Conservation (phyloP, 768 basidiomycete species). For the Rhizopogon salebrosus region DNA sequence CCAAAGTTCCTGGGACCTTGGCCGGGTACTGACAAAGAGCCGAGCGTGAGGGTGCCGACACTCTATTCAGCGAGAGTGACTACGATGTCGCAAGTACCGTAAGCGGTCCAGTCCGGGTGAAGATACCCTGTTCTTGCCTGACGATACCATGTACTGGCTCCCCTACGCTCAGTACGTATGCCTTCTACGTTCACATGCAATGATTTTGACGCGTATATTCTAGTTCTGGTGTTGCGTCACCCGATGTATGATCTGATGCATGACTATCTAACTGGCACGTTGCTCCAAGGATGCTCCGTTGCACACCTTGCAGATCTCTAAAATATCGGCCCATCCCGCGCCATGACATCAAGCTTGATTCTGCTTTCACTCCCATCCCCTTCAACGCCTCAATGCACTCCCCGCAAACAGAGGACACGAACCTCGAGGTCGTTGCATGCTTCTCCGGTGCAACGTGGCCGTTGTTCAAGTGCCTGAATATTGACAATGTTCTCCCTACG, state of each 20-base stretch:
- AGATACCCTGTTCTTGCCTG: conserved; percentile 83
- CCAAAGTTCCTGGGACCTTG: conserved; percentile 65
- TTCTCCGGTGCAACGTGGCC: conserved; percentile 99
- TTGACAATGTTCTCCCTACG: conserved; percentile 90
- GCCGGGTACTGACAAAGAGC: conserved; percentile 63
- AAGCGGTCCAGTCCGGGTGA: conserved; percentile 72
- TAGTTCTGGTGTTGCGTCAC: conserved; percentile 84
- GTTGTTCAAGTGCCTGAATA: conserved; percentile 85
- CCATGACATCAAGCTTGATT: conserved; percentile 85
- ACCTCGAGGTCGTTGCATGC: conserved; percentile 79
- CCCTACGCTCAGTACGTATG: conserved; percentile 81
- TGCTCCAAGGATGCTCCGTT: conserved; percentile 93
- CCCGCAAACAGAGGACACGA: conserved; percentile 32
- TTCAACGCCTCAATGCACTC: conserved; percentile 37
- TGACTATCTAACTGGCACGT: conserved; percentile 92
- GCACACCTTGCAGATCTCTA: conserved; percentile 85
- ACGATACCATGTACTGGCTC: conserved; percentile 91
- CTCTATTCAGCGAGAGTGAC: conserved; percentile 80
- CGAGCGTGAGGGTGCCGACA: conserved; percentile 65
- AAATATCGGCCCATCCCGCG: conserved; percentile 82
- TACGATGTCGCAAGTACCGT: conserved; percentile 78
- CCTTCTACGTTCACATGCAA: conserved; percentile 4
- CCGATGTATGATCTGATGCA: conserved; percentile 95
- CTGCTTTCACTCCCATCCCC: conserved; percentile 58
- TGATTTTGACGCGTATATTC: conserved; percentile 8